Evolutionary conservation across 805 yeast species (phyloP), one percentile per base, ranked within the genome.

Genomic region (Saturnispora dispora): DNA sequence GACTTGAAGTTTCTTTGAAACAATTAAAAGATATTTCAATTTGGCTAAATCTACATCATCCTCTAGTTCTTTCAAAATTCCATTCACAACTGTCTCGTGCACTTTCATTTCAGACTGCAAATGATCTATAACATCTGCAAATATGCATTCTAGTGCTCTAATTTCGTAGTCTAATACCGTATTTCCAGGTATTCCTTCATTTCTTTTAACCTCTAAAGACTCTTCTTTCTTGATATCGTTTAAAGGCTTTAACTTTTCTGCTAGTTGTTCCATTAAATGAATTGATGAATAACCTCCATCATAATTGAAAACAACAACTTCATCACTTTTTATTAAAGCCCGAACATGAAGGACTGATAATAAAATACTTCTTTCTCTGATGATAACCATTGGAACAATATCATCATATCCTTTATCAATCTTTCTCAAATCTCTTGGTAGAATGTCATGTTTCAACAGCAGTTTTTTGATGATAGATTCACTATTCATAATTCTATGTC

Each of bases 31-130:
- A 56, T 85, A 84, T 52, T 95, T 72, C 49, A 93, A 71, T 64
- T 85, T 86, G 17, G 82, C 82, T 53, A 93, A 72, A 49, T 91
- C 93, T 9, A 93, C 85, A 55, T 85, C 82, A 53, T 78, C 78
- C 63, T 93, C 99, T 43, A 93, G 71, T 47, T 89, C 95, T 33
- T 73, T 70, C 43, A 93, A 70, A 8, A 90, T 79, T 5, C 86
- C 85, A 45, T 78, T 78, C 13, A 91, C 81, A 6, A 86, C 84
- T 0, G 85, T 84, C 7, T 81, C 77, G 57, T 88, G 93, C 5
- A 87, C 88, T 58, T 83, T 84, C 85, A 90, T 81, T 63, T 93
- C 99, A 1, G 90, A 82, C 45, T 83, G 83, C 46, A 93, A 69
- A 54, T 88, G 85, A 1, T 85, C 75, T 37, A 88, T 76, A 2